A percentile compares a stretch with the other conserved stretches of the same genome.
These are phyloP conservation scores for Hortaea sp. DNA, from an alignment of 2,329 filamentous ascomycete species.

Conservation along the genomic window DNA sequence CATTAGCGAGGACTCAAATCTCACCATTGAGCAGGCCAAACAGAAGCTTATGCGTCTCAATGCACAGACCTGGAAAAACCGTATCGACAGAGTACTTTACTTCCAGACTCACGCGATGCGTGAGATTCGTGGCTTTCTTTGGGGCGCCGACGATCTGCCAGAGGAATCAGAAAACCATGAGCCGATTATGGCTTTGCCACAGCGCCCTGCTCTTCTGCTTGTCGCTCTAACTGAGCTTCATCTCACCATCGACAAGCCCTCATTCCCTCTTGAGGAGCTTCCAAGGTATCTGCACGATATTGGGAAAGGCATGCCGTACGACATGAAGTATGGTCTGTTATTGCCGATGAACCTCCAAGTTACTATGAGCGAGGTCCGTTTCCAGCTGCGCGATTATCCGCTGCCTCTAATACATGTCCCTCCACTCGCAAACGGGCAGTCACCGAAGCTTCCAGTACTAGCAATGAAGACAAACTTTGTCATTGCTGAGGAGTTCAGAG, in stretches of 20 bases:
- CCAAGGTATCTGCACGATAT: slow-evolving; percentile 77
- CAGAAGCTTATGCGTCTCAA: slow-evolving; percentile 69
- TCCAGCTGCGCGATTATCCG: slow-evolving; percentile 88
- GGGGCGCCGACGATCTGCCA: slow-evolving; percentile 69
- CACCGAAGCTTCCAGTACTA: slow-evolving; percentile 67
- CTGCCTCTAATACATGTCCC: slow-evolving; percentile 87
- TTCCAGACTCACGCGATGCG: slow-evolving; percentile 64
- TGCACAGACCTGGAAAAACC: slow-evolving; percentile 80
- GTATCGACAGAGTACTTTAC: slow-evolving; percentile 67
- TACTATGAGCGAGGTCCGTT: slow-evolving; percentile 78
- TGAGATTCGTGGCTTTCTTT: slow-evolving; percentile 70
- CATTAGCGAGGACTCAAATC: slow-evolving; percentile 60
- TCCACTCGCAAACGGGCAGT: slow-evolving; percentile 67
- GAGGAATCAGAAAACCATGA: slow-evolving; percentile 77
- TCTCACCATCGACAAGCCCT: slow-evolving; percentile 80
- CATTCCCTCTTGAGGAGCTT: slow-evolving; percentile 72
- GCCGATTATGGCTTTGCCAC: slow-evolving; percentile 73
- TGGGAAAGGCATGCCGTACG: slow-evolving; percentile 90
- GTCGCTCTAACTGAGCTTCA: slow-evolving; percentile 75
- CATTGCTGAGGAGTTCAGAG: slow-evolving; percentile 84
- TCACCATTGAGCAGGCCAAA: slow-evolving; percentile 67
- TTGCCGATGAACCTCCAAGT: slow-evolving; percentile 84
- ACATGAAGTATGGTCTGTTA: slow-evolving; percentile 83
- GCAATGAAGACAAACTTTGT: slow-evolving; percentile 86
- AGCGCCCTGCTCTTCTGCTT: slow-evolving; percentile 73